These are phyloP conservation scores for Tylopilus sp. DNA, from an alignment of 1,284 basidiomycete species.

Conservation along the genomic window DNA sequence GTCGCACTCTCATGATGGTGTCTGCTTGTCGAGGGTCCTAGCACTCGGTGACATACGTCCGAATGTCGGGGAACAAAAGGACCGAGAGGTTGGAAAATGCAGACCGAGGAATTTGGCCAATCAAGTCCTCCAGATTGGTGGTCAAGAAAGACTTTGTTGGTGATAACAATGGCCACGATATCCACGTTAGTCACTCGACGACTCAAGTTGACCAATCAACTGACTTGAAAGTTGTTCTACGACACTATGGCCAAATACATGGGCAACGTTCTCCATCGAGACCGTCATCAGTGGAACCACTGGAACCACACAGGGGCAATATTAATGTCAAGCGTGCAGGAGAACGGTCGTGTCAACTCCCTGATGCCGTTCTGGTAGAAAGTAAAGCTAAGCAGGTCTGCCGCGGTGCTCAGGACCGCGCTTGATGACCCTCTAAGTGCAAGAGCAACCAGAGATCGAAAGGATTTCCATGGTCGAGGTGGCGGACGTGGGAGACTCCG, in stretches of 20 bases:
- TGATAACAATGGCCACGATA: slow-evolving; percentile 91
- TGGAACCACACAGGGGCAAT: too few relatives aligned
- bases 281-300: too few relatives aligned
- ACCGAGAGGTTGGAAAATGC: slow-evolving; percentile 71
- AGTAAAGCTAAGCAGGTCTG: slow-evolving; percentile 92
- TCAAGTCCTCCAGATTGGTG: slow-evolving; percentile 96
- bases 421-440: slow-evolving; percentile 67
- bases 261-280: slow-evolving; percentile 91
- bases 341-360: slow-evolving; percentile 94
- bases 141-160: slow-evolving; percentile 94
- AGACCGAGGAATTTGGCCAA: slow-evolving; percentile 79
- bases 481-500: slow-evolving; percentile 10
- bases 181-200: slow-evolving; percentile 9
- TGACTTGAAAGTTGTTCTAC: slow-evolving; percentile 82
- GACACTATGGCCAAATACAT: slow-evolving; percentile 91
- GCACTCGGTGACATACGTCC: slow-evolving; percentile 91
- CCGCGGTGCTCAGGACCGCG: slow-evolving; percentile 78
- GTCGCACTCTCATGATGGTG: slow-evolving; percentile 98
- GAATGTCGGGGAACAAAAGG: slow-evolving; percentile 80
- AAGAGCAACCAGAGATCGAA: slow-evolving; percentile 70
- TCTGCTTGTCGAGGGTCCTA: slow-evolving; percentile 99
- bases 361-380: slow-evolving; percentile 93
- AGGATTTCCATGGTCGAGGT: slow-evolving; percentile 84
- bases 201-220: slow-evolving; percentile 37
- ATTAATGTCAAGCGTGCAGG: too few relatives aligned